Evolutionary conservation across 805 yeast species (phyloP).

Genomic region (Cyberlindnera maclurae): DNA sequence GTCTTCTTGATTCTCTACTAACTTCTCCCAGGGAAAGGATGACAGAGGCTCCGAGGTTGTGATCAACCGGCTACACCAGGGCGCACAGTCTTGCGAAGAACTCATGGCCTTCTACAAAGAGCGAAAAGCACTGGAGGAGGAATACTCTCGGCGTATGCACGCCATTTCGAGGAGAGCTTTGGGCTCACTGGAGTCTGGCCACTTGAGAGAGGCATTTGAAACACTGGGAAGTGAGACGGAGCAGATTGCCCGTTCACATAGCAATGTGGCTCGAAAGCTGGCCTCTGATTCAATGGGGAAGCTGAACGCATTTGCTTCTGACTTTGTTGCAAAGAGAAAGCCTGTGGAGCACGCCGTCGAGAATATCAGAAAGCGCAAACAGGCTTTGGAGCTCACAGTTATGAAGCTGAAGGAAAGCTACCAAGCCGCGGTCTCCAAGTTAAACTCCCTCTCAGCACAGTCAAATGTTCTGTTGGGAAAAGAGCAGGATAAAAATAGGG

Average conservation of each 20-base stretch:
- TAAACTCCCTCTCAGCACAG: slow-evolving; percentile 54
- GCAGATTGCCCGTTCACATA: slow-evolving; percentile 50
- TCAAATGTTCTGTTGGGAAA: slow-evolving; percentile 65
- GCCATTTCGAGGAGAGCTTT: slow-evolving; percentile 42
- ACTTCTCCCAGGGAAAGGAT: slow-evolving; percentile 41
- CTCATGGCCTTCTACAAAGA: slow-evolving; percentile 45
- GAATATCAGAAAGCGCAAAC: slow-evolving; percentile 44
- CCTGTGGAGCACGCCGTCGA: slow-evolving; percentile 51
- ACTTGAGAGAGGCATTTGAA: slow-evolving; percentile 53
- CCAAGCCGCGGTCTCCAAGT: slow-evolving; percentile 48
- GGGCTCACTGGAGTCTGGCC: slow-evolving; percentile 55
- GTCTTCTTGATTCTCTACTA: not conserved
- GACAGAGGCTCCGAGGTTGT: slow-evolving; percentile 53
- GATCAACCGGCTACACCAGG: slow-evolving; percentile 49
- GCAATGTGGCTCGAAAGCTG: slow-evolving; percentile 43
- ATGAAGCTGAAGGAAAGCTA: slow-evolving; percentile 39
- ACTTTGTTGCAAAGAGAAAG: slow-evolving; percentile 46
- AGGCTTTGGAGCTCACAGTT: slow-evolving; percentile 30
- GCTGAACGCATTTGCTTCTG: slow-evolving; percentile 42
- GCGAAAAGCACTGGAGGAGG: slow-evolving; percentile 61
- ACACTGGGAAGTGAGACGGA: slow-evolving; percentile 50
- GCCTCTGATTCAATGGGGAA: slow-evolving; percentile 45
- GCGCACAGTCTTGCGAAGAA: slow-evolving; percentile 51
- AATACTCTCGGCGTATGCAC: slow-evolving; percentile 51
- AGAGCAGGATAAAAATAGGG: slow-evolving; percentile 56